Conservation (phyloP, 1,284 basidiomycete genomes). For the Cutaneotrichosporon cavernicola region DNA sequence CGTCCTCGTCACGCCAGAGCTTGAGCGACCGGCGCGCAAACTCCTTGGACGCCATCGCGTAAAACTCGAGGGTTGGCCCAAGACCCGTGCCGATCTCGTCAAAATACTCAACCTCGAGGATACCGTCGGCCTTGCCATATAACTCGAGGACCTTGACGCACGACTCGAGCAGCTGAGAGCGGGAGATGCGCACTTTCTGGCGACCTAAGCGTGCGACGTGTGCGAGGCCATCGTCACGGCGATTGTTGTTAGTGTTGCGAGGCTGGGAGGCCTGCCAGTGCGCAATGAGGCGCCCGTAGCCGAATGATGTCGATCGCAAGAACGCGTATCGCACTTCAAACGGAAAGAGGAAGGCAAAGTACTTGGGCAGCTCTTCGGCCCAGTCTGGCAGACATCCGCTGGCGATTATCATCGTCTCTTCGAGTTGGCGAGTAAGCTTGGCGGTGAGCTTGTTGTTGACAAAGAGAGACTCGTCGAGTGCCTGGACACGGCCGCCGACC, state of each 20-base stretch:
- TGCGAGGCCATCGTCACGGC: conserved; percentile 84
- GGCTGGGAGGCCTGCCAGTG: conserved; percentile 81
- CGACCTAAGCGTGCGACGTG: conserved; percentile 88
- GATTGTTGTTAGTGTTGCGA: conserved; percentile 66
- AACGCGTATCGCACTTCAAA: conserved; percentile 96
- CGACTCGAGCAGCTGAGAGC: conserved; percentile 92
- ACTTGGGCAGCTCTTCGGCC: conserved; percentile 88
- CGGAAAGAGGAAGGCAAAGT: conserved; percentile 97
- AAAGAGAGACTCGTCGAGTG: conserved; percentile 73
- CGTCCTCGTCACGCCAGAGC: conserved; percentile 85
- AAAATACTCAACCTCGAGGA: conserved; percentile 97
- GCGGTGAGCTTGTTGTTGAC: conserved; percentile 98
- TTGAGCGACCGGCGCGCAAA: conserved; percentile 83
- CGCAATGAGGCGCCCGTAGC: conserved; percentile 87
- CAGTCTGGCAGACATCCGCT: conserved; percentile 94
- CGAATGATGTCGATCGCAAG: conserved; percentile 94
- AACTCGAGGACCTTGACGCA: conserved; percentile 97
- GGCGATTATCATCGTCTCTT: conserved; percentile 98
- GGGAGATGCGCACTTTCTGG: conserved; percentile 94
- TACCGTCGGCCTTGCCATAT: conserved; percentile 82
- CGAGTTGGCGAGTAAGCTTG: conserved; percentile 94
- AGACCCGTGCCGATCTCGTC: conserved; percentile 98
- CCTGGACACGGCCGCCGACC: conserved; percentile 21
- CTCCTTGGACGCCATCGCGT: conserved; percentile 87
- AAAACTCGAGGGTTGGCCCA: conserved; percentile 98